Conservation (phyloP, 257 asterid genomes). For the Primulina tabacum region DNA sequence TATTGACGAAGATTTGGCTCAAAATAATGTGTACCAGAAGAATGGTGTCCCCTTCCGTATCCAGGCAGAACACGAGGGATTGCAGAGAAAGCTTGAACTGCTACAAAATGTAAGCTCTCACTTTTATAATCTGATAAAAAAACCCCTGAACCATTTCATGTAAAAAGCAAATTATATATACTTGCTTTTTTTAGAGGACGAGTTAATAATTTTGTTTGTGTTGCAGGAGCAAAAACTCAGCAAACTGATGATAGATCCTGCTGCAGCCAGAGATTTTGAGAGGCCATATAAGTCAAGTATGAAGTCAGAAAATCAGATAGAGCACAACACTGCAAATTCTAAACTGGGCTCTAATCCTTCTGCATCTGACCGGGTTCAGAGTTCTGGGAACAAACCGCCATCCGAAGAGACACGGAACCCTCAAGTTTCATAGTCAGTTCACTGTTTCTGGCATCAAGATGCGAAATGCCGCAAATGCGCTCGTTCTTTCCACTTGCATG, state of each 20-base stretch:
- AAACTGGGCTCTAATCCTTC: constrained; percentile 42
- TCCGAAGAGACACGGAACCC: constrained; percentile 46
- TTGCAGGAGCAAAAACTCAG: constrained; percentile 82
- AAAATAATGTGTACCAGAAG: constrained; percentile 83
- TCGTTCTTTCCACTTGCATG: not conserved
- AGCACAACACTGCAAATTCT: constrained; percentile 40
- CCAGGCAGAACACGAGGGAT: constrained; percentile 95
- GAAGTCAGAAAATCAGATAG: constrained; percentile 55
- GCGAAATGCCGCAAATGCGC: constrained; percentile 1
- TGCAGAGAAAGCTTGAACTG: constrained; percentile 91
- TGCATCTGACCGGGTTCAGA: constrained; percentile 33
- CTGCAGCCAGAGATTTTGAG: constrained; percentile 79
- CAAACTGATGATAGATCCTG: constrained; percentile 73
- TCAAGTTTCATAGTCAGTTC: constrained; percentile 13
- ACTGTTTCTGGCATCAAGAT: not conserved
- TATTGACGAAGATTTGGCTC: constrained; percentile 91
- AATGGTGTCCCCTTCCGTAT: constrained; percentile 96
- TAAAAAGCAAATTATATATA: too few relatives aligned
- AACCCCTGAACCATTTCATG: not conserved
- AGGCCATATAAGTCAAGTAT: constrained; percentile 55
- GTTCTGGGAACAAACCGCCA: constrained; percentile 38
- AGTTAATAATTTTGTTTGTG: constrained; percentile 17
- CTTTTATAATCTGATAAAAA: not conserved
- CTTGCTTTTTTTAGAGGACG: not conserved
- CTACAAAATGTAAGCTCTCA: constrained; percentile 71